Evolutionary conservation across 2,329 filamentous ascomycete genomes (phyloP).

Genomic region (Diaporthe vaccinii): DNA sequence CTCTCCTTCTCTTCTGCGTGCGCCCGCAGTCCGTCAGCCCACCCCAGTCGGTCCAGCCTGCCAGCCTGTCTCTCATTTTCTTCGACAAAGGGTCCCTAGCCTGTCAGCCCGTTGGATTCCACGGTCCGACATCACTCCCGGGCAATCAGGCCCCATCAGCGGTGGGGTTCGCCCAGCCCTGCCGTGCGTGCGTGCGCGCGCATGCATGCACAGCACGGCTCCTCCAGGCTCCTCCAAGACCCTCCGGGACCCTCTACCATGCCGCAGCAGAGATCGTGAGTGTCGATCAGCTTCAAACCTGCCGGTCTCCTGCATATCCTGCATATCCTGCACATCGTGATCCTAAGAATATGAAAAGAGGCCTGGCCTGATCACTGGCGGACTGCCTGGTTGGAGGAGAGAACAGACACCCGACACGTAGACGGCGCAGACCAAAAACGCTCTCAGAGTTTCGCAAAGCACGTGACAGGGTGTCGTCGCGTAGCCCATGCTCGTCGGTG

Average conservation of each 20-base stretch:
- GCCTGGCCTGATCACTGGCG: neutral
- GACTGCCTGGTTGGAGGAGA: neutral
- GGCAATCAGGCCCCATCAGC: constrained; percentile 10
- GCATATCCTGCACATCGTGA: constrained; percentile 25
- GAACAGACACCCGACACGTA: neutral
- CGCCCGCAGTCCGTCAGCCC: neutral
- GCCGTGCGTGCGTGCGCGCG: constrained; percentile 16
- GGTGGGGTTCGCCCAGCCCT: constrained; percentile 1
- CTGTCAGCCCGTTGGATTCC: constrained; percentile 20
- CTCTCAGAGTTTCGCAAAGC: neutral
- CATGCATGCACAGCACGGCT: constrained; percentile 8
- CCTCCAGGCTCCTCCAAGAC: constrained; percentile 2
- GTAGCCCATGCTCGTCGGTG: neutral
- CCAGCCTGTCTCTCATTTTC: neutral
- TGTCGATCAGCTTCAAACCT: constrained; percentile 22
- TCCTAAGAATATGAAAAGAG: neutral
- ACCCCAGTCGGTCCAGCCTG: neutral
- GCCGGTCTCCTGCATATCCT: constrained; percentile 13
- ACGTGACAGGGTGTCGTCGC: constrained; percentile 27
- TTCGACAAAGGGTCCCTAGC: constrained; percentile 12
- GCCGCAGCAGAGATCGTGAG: constrained; percentile 22
- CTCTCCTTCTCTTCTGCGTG: neutral
- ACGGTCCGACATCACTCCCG: constrained; percentile 28
- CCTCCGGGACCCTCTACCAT: constrained; percentile 21
- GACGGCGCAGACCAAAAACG: neutral